Evolutionary conservation across 805 yeast genomes (phyloP).

Genomic region (Candida berthetii): DNA sequence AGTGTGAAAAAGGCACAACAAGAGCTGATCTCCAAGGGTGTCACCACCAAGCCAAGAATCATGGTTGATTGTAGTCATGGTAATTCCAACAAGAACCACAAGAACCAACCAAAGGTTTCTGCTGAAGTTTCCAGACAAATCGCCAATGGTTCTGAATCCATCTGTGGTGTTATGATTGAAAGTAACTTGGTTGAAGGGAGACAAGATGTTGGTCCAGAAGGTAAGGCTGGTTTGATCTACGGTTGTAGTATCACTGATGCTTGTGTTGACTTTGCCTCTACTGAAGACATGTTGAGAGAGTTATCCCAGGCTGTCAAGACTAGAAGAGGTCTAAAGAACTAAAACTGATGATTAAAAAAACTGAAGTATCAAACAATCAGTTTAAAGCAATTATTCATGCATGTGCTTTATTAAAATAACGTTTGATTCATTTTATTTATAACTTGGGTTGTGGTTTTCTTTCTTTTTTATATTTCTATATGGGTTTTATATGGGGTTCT

Average conservation of each 20-base stretch:
- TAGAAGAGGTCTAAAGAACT: slow-evolving; percentile 59
- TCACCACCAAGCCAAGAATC: slow-evolving; percentile 46
- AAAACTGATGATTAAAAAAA: not conserved
- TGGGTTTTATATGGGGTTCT: too few species aligned
- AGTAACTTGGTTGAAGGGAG: slow-evolving; percentile 88
- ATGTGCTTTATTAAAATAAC: too few species aligned
- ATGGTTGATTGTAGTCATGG: slow-evolving; percentile 99
- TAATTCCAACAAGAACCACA: slow-evolving; percentile 84
- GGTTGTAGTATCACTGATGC: slow-evolving; percentile 98
- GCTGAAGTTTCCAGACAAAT: slow-evolving; percentile 74
- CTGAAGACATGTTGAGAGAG: slow-evolving; percentile 62
- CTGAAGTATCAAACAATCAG: not conserved
- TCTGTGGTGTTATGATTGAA: slow-evolving; percentile 97
- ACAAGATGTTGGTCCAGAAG: slow-evolving; percentile 82
- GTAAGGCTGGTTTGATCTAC: slow-evolving; percentile 71
- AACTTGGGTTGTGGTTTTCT: too few species aligned
- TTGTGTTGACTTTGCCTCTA: slow-evolving; percentile 86
- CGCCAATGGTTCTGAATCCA: slow-evolving; percentile 60
- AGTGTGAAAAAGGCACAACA: slow-evolving; percentile 63
- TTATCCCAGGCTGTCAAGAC: slow-evolving; percentile 76
- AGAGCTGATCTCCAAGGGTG: slow-evolving; percentile 42
- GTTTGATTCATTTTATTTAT: too few species aligned
- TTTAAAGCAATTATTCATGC: not conserved
- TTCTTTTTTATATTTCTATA: too few species aligned
- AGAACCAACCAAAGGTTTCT: slow-evolving; percentile 90